Conservation (phyloP, 1,284 basidiomycete species). For the Crepidotus sp. region DNA sequence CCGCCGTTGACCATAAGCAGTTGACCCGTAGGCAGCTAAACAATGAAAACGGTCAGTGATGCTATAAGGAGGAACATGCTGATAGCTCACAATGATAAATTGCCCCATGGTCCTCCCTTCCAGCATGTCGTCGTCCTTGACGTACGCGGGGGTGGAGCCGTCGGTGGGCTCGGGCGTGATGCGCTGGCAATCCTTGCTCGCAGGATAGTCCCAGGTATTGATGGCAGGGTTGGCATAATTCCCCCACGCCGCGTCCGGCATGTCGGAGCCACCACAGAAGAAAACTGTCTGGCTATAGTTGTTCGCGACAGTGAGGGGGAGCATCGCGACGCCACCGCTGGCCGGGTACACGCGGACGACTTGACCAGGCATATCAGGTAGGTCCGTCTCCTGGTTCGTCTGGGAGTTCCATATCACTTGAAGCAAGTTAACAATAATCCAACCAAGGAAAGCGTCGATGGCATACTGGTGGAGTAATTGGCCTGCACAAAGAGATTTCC, state of each 20-base stretch:
- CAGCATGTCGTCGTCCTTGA: constrained; percentile 68
- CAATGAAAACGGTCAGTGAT: too few species aligned
- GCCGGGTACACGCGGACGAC: constrained; percentile 85
- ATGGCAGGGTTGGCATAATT: constrained; percentile 62
- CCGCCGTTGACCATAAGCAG: constrained; percentile 75
- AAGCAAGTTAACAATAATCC: constrained; percentile 5
- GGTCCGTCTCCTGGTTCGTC: constrained; percentile 50
- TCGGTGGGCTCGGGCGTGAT: constrained; percentile 76
- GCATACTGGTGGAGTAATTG: constrained; percentile 67
- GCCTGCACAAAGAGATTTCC: constrained; percentile 83
- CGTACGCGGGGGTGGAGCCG: constrained; percentile 43
- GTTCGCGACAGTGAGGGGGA: constrained; percentile 85
- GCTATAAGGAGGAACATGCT: too few species aligned
- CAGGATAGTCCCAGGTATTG: constrained; percentile 57
- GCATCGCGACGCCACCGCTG: constrained; percentile 74
- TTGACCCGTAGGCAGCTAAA: constrained; percentile 72
- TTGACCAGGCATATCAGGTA: constrained; percentile 54
- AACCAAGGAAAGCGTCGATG: constrained; percentile 3
- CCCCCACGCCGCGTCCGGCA: constrained; percentile 64
- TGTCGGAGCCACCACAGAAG: constrained; percentile 83
- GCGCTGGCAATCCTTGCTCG: constrained; percentile 58
- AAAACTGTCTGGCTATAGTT: constrained; percentile 80
- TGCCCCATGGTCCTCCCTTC: constrained; percentile 82
- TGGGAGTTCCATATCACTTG: constrained; percentile 57
- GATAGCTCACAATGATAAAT: constrained; percentile 67